Conservation (phyloP, 75 land plant genomes). For the Selaginella moellendorffii region DNA sequence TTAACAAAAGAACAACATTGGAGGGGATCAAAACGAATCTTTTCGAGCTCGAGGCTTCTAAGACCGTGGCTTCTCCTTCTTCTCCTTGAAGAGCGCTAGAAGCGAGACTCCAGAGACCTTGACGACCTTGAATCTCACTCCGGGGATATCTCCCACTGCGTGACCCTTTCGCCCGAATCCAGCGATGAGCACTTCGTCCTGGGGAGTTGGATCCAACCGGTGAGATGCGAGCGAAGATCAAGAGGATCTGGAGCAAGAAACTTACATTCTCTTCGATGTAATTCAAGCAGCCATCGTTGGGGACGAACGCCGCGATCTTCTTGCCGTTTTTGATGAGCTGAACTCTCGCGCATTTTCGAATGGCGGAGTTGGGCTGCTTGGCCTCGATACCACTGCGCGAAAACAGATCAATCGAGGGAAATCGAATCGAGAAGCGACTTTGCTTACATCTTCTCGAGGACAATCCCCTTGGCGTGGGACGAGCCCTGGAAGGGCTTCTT, state of each 20-base stretch:
- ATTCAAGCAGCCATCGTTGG: conserved; percentile 13
- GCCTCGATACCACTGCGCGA: conserved; percentile 1
- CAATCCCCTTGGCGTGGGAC: conserved; percentile 65
- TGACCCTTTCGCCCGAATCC: conserved; percentile 40
- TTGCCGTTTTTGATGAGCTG: conserved; percentile 9
- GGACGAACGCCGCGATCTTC: conserved; percentile 8
- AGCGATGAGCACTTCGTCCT: conserved; percentile 34
- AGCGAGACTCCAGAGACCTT: conserved; percentile 39
- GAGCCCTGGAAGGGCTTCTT: conserved; percentile 75
- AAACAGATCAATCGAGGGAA: not conserved
- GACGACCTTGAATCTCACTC: conserved; percentile 42
- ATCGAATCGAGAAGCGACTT: too few species aligned
- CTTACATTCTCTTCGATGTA: conserved; percentile 36
- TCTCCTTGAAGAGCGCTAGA: conserved; percentile 8
- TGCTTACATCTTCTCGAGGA: conserved; percentile 57
- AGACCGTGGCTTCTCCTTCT: conserved; percentile 8
- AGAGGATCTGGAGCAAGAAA: not conserved
- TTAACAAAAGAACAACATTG: too few species aligned
- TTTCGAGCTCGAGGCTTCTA: too few species aligned
- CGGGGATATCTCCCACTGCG: conserved; percentile 44
- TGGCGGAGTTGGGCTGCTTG: conserved; percentile 8
- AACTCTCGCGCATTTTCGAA: conserved; percentile 3
- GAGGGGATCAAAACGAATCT: too few species aligned
- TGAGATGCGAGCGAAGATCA: not conserved
- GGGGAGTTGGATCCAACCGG: not conserved